phyloP scores from a whole-genome alignment of 1,284 basidiomycete genomes.

The Filobasidium uniguttulatum region DNA sequence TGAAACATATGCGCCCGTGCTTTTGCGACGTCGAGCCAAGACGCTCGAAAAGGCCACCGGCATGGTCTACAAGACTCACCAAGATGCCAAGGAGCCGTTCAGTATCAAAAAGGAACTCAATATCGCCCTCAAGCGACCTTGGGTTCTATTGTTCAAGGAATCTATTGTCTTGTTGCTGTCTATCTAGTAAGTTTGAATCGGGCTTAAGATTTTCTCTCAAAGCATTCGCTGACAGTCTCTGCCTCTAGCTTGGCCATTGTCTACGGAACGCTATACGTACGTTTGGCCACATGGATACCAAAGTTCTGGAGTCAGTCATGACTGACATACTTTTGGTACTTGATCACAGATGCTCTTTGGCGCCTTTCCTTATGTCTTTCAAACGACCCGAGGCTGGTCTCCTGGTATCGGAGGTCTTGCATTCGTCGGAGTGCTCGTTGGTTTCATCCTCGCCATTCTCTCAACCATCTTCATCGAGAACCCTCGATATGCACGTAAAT shows the following conservation, averaged over 20 bases:
- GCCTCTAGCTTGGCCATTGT: conserved; percentile 27
- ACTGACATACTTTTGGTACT: too few relatives aligned
- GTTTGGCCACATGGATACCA: too few relatives aligned
- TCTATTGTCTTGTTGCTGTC: conserved; percentile 40
- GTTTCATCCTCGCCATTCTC: conserved; percentile 44
- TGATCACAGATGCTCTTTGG: conserved; percentile 25
- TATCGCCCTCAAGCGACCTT: conserved; percentile 37
- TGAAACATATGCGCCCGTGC: conserved; percentile 39
- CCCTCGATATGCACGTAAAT: conserved; percentile 17
- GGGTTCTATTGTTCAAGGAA: conserved; percentile 39
- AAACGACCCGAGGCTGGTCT: conserved; percentile 25
- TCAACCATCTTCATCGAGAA: conserved; percentile 40
- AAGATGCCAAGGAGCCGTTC: conserved; percentile 36
- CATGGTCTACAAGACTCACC: conserved; percentile 35
- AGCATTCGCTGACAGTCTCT: not conserved
- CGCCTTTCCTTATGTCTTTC: conserved; percentile 33
- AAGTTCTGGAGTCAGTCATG: too few relatives aligned
- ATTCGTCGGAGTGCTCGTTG: conserved; percentile 52
- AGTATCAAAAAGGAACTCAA: conserved; percentile 29
- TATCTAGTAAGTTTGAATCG: conserved; percentile 29
- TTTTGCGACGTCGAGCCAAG: conserved; percentile 34
- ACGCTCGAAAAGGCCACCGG: conserved; percentile 36
- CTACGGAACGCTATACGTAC: conserved; percentile 31
- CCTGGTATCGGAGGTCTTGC: conserved; percentile 48
- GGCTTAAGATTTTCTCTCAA: too few relatives aligned